Evolutionary conservation across 1,284 basidiomycete species (phyloP).

Genomic region (Apiotrichum gracile): DNA sequence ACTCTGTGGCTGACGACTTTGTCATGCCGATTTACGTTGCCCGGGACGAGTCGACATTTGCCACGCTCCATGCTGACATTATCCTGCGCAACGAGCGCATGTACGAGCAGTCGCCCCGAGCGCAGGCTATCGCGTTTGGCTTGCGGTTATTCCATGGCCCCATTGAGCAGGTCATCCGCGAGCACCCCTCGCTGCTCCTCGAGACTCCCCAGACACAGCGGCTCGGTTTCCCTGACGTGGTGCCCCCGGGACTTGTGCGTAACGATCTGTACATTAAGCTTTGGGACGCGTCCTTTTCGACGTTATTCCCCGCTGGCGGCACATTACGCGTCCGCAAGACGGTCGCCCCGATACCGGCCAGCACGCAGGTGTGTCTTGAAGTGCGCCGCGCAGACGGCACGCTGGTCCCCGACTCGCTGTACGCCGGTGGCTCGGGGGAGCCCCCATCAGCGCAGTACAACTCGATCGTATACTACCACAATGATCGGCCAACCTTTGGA

Average conservation of each 20-base stretch:
- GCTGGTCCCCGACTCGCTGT: conserved; percentile 61
- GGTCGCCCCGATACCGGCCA: conserved; percentile 43
- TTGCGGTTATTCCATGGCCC: conserved; percentile 84
- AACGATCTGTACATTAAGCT: conserved; percentile 94
- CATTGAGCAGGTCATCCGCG: conserved; percentile 64
- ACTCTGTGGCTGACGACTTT: conserved; percentile 58
- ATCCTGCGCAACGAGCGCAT: conserved; percentile 72
- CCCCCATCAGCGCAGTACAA: conserved; percentile 71
- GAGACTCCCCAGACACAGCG: conserved; percentile 75
- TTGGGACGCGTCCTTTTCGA: conserved; percentile 77
- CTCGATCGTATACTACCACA: conserved; percentile 82
- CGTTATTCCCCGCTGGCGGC: conserved; percentile 44
- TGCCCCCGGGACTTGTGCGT: conserved; percentile 84
- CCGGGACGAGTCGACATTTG: conserved; percentile 76
- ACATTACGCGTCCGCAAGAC: conserved; percentile 41
- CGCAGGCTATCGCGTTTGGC: conserved; percentile 80
- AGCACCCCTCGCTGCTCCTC: conserved; percentile 80
- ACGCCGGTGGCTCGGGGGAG: conserved; percentile 82
- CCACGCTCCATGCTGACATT: conserved; percentile 91
- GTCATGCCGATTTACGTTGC: conserved; percentile 86
- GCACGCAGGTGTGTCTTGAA: conserved; percentile 85
- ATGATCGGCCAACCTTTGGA: conserved; percentile 80
- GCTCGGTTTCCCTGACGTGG: conserved; percentile 94
- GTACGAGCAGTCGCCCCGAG: conserved; percentile 76
- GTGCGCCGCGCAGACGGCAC: conserved; percentile 71